Base-by-base conservation (phyloP, 2,329 filamentous ascomycete species). In the Fusarium zealandicum region DNA sequence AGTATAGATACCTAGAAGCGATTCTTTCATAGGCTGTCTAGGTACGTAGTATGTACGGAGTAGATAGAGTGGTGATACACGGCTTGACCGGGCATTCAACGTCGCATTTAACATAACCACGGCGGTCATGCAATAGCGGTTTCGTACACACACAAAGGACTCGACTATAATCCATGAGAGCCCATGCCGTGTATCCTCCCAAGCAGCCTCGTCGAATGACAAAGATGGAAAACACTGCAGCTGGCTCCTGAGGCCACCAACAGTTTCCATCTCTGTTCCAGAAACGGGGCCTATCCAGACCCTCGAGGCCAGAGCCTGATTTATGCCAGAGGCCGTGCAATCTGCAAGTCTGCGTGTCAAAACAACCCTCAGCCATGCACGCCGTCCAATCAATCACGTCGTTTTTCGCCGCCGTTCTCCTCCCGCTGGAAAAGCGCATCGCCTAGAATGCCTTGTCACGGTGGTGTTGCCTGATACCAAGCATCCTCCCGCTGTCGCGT, bases 261-360 rank as follows among this genome's bases (percentile, higher is more conserved):
- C 47, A 53, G 20, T 22, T 37, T 17, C 16, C 31, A 30, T 30
- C 25, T 16, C 16, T 12, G 8, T 12, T 12, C 28, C 28, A n/a
- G n/a, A 42, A n/a, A 30, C 18, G 30, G 32, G 47, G 28, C 56
- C 42, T 44, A 41, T 44, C 51, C 35, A 18, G 27, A 30, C 27
- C 27, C 54, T 38, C 14, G 31, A 31, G 25, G 31, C 28, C 33
- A 41, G 27, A 55, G 49, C 45, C 58, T 54, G 59, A 44, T 59
- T 38, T 41, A 17, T 48, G 52, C 42, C 28, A 28, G 33, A 37
- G 36, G 42, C 57, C 42, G 49, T 51, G 45, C 45, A 47, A 59
- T 36, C 42, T 55, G 59, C 59, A 63, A 33, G 31, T 56, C 38
- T 28, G 58, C 49, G 59, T 63, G 50, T 42, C 59, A 59, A 39